Evolutionary conservation across 2,329 filamentous ascomycete genomes (phyloP).

Genomic region (Botryotinia globosa): DNA sequence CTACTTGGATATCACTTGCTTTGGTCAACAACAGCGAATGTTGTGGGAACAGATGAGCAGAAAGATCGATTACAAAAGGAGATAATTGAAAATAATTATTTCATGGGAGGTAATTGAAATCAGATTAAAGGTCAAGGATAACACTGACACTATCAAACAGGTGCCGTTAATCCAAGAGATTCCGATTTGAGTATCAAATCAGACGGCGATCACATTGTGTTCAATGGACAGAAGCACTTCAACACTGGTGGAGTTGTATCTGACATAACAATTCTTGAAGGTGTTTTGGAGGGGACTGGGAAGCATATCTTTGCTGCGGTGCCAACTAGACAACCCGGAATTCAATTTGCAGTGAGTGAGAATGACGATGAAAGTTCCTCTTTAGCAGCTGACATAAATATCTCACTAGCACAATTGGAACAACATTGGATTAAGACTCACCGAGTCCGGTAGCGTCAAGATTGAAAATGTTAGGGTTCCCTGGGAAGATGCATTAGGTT

Average conservation of each 20-base stretch:
- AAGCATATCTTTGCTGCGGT: conserved; percentile 63
- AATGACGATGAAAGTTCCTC: background rate
- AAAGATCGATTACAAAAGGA: conserved; percentile 54
- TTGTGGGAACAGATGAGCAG: conserved; percentile 60
- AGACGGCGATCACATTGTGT: conserved; percentile 54
- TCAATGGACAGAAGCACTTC: conserved; percentile 63
- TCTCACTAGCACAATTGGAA: conserved; percentile 55
- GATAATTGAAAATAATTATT: conserved; percentile 63
- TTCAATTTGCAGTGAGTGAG: conserved; percentile 46
- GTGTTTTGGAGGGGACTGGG: conserved; percentile 54
- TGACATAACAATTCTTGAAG: conserved; percentile 63
- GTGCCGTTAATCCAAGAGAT: conserved; percentile 64
- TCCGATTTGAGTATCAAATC: conserved; percentile 56
- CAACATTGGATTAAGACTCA: conserved; percentile 61
- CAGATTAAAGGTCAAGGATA: background rate
- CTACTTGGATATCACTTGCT: conserved; percentile 63
- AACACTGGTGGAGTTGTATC: conserved; percentile 66
- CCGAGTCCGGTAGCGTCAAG: conserved; percentile 60
- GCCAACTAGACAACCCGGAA: conserved; percentile 54
- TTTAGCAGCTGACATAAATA: background rate
- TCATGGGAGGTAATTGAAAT: conserved; percentile 52
- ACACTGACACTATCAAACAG: conserved; percentile 20
- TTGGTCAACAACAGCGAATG: conserved; percentile 59
- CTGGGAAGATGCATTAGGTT: conserved; percentile 62
- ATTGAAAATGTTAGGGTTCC: conserved; percentile 56